A percentile compares a stretch with the other conserved stretches of the same genome.
These are phyloP conservation scores for Globisporangium takayamanum DNA, from an alignment of 352 stramenopile genomes.

Conservation along the genomic window DNA sequence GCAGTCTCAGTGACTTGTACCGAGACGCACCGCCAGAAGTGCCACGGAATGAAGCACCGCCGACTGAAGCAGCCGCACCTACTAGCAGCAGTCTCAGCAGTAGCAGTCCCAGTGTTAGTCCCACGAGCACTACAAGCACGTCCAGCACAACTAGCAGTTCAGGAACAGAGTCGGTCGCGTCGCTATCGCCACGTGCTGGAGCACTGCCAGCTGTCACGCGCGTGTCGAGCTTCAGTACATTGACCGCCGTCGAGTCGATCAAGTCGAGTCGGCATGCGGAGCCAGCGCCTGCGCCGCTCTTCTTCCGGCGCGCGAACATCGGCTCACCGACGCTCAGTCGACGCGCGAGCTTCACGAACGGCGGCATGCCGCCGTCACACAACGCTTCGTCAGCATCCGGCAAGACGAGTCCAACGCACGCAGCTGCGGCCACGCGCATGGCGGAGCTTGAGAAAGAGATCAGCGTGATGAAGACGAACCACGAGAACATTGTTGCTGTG, in stretches of 20 bases:
- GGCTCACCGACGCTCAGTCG: constrained; percentile 25
- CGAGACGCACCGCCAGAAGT: background rate
- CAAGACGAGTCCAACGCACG: constrained; percentile 3
- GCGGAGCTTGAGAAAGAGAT: constrained; percentile 60
- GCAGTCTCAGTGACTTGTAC: constrained; percentile 11
- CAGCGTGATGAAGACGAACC: constrained; percentile 47
- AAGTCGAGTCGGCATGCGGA: constrained; percentile 9
- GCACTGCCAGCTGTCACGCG: background rate
- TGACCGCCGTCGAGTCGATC: constrained; percentile 27
- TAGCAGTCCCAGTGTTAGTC: too few species aligned
- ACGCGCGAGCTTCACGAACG: constrained; percentile 22
- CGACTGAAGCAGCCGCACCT: background rate
- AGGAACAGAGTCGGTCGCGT: background rate
- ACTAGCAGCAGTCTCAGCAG: background rate
- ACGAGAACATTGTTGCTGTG: constrained; percentile 65
- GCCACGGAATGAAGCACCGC: background rate
- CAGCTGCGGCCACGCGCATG: constrained; percentile 22
- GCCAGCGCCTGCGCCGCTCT: constrained; percentile 19
- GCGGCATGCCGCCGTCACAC: background rate
- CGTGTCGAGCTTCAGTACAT: constrained; percentile 5
- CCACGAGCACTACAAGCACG: background rate
- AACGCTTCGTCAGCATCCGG: background rate
- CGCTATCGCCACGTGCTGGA: background rate
- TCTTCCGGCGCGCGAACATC: constrained; percentile 34
- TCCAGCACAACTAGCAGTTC: background rate